These are phyloP conservation scores for Capniomyces stellatus DNA, from an alignment of 371 early-diverging fungal genomes.

Conservation along the genomic window DNA sequence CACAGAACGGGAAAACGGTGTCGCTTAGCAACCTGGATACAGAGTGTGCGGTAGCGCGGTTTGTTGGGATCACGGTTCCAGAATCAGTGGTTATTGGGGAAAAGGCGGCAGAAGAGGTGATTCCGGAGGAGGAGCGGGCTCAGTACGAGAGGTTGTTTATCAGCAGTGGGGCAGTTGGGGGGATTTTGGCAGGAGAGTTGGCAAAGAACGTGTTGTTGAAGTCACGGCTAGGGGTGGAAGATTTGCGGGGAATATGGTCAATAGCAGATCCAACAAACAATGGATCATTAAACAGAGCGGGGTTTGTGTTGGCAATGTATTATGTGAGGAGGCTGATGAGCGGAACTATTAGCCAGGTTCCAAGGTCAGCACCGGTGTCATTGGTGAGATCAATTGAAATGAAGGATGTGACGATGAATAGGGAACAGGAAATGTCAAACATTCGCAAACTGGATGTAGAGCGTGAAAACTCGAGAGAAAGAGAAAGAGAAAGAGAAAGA, in stretches of 20 bases:
- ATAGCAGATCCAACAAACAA: slow-evolving; percentile 49
- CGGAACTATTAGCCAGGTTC: slow-evolving; percentile 33
- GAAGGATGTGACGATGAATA: slow-evolving; percentile 22
- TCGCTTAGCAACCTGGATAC: slow-evolving; percentile 15
- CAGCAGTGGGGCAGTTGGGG: slow-evolving; percentile 41
- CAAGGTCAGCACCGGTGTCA: slow-evolving; percentile 33
- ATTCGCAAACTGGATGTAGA: neutral
- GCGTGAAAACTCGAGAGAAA: too few relatives aligned
- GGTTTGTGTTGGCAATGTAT: slow-evolving; percentile 69
- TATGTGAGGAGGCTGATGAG: slow-evolving; percentile 51
- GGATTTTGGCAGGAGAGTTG: slow-evolving; percentile 34
- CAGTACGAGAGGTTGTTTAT: slow-evolving; percentile 54
- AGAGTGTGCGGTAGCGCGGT: slow-evolving; percentile 31
- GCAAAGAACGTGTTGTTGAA: slow-evolving; percentile 21
- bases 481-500: too few relatives aligned
- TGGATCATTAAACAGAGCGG: slow-evolving; percentile 44
- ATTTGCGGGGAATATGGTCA: slow-evolving; percentile 17
- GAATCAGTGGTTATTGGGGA: slow-evolving; percentile 1
- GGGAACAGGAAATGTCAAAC: neutral
- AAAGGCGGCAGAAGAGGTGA: slow-evolving; percentile 10
- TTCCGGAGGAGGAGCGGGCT: slow-evolving; percentile 39
- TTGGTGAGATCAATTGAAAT: slow-evolving; percentile 35
- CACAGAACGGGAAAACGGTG: slow-evolving; percentile 44
- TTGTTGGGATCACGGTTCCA: slow-evolving; percentile 26
- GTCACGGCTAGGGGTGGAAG: slow-evolving; percentile 21